Evolutionary conservation across 345 rosid species (phyloP).

Genomic region (Eucalyptus grandis): DNA sequence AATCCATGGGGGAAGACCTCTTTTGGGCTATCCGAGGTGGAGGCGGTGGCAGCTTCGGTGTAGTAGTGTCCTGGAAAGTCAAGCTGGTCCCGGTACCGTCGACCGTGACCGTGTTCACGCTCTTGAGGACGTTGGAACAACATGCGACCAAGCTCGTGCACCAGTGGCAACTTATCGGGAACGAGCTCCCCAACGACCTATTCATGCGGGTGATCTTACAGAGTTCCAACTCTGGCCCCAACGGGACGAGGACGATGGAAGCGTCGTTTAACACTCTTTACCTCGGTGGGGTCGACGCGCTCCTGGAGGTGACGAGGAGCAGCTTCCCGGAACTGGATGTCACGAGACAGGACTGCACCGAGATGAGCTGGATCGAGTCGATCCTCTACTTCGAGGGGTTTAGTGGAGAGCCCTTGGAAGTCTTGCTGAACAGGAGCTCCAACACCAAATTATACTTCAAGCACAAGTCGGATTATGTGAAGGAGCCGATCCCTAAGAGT

Average conservation of each 20-base stretch:
- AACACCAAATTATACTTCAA: not conserved
- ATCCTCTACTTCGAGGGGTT: slow-evolving; percentile 1
- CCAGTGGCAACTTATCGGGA: not conserved
- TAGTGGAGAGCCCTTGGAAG: not conserved
- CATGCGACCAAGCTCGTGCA: not conserved
- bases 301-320: not conserved
- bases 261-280: slow-evolving; percentile 17
- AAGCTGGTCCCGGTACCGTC: not conserved
- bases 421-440: not conserved
- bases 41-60: not conserved
- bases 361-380: slow-evolving; percentile 39
- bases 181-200: not conserved
- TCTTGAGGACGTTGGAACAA: not conserved
- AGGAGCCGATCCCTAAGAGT: slow-evolving; percentile 7
- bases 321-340: slow-evolving; percentile 30
- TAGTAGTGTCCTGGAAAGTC: not conserved
- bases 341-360: slow-evolving; percentile 10
- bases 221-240: not conserved
- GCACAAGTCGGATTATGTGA: slow-evolving; percentile 17
- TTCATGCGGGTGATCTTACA: not conserved
- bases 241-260: not conserved
- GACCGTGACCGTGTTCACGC: not conserved
- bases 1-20: not conserved
- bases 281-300: slow-evolving; percentile 9
- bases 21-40: not conserved